Evolutionary conservation across 257 asterid genomes (phyloP), one percentile per base, ranked within the genome.

Genomic region (Misopates orontium): DNA sequence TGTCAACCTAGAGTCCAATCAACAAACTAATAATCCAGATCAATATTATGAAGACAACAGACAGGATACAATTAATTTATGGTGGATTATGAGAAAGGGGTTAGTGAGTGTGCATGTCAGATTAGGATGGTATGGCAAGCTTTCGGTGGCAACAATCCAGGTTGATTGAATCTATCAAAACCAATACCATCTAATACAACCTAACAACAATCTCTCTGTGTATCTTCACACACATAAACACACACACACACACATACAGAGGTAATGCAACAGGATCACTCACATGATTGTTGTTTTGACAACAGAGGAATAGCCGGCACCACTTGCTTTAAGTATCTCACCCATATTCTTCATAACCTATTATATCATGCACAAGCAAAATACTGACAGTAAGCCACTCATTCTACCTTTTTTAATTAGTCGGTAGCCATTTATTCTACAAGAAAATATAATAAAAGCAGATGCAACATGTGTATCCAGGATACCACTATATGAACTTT

Each of bases 251-350:
- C n/a, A n/a, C n/a, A n/a, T n/a, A 28, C 4, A 28, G 36, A 28
- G 36, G 7, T 3, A 28, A 28, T 28, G 36, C 31, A 54, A 11
- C 49, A 78, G 40, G 66, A 63, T 54, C 64, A 71, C 96, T 15
- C 66, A 94, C 99, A 94, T 80, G 74, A 94, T 94, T 53, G 99
- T 94, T 42, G 99, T 94, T 95, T 94, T 94, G 70, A 90, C 99
- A 71, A 94, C 99, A 9, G 97, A 88, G 66, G 95, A 73, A 69
- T 94, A 94, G 89, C 78, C 73, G 63, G 79, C 87, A 25, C 97
- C 99, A 58, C 96, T 71, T 58, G 96, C 99, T 84, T 94, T 88
- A 62, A 94, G 95, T 78, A 94, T 94, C 82, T 90, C 96, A 16
- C 99, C 99, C 86, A 94, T 86, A 71, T 94, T 94, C 85, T 90